Base-by-base conservation (phyloP, 2,329 filamentous ascomycete genomes). In the Botryotinia narcissicola region DNA sequence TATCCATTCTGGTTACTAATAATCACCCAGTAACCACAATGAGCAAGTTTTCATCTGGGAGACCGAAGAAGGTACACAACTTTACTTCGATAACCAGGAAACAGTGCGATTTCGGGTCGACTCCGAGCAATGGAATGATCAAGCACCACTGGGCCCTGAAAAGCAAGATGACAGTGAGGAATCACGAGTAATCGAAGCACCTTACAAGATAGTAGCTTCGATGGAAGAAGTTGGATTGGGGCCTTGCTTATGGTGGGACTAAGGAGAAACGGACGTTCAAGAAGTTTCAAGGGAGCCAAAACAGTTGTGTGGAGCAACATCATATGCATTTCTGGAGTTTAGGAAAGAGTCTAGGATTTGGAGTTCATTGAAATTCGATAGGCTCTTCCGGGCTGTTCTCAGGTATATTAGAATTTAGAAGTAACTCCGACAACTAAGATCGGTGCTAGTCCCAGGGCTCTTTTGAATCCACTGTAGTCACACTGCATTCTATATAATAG, bases 41-140 rank as follows among this genome's bases (percentile, higher is more conserved):
- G 93, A 97, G 78, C 89, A 93, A 78, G 87, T 93, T 4, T 98
- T 93, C 91, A 88, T 95, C 57, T 98, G 94, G 93, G 37, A 37
- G 37, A 88, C 91, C 44, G 88, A 90, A 16, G 92, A 88, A 40
- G 91, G 89, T 44, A 87, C 90, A 25, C 87, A 90, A 42, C 89
- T 97, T 77, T 97, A 92, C 81, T 97, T 96, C 82, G 96, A 99
- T 82, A 91, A 91, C 78, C 91, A 95, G 80, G 96, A 98, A 84
- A 90, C 92, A 79, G 95, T 97, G 42, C 89, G 95, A 59, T 92
- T 98, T 79, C 88, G 94, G 35, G 91, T 98, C 59, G 90, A 97
- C 78, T 89, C 91, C 69, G 96, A 99, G 83, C 89, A 93, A 77
- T 99, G 96, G 94, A 89, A 94, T 75, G 95, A 98, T 81, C 92